A percentile compares a stretch with the other conserved stretches of the same genome.
These are phyloP conservation scores for Balamuthia mandrillaris DNA, from an alignment of 208 protist species.

Conservation along the genomic window DNA sequence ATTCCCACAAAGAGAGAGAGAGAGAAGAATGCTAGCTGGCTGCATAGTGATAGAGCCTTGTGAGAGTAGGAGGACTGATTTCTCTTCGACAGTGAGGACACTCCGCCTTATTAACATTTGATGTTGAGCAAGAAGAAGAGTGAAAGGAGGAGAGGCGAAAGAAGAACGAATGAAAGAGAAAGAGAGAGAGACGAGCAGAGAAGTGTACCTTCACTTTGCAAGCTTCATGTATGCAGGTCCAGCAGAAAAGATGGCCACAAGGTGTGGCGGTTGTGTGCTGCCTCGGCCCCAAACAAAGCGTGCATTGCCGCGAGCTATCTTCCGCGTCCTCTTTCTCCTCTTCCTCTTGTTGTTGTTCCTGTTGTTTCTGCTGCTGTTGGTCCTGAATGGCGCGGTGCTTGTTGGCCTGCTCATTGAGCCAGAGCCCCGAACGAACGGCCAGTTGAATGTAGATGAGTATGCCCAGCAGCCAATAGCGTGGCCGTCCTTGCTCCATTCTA, in stretches of 20 bases:
- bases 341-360: not conserved
- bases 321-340: not conserved
- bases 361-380: too few relatives aligned
- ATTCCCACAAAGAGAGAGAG: too few relatives aligned
- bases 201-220: slow-evolving; percentile 17
- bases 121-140: not conserved
- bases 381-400: not conserved
- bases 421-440: not conserved
- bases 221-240: slow-evolving; percentile 38
- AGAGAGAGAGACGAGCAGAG: not conserved
- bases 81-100: slow-evolving; percentile 23
- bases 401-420: not conserved
- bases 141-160: not conserved
- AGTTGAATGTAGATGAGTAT: slow-evolving; percentile 18
- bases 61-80: not conserved
- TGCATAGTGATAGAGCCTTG: slow-evolving; percentile 18
- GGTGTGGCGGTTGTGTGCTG: slow-evolving; percentile 19
- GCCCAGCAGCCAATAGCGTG: not conserved
- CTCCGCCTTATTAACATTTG: not conserved
- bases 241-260: slow-evolving; percentile 45
- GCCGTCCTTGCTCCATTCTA: not conserved
- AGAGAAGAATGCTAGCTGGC: too few relatives aligned
- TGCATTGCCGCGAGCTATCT: not conserved
- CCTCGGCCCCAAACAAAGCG: slow-evolving; percentile 5
- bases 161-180: not conserved